Base-by-base conservation (phyloP, 805 yeast species). In the Ogataea nitratoaversa region DNA sequence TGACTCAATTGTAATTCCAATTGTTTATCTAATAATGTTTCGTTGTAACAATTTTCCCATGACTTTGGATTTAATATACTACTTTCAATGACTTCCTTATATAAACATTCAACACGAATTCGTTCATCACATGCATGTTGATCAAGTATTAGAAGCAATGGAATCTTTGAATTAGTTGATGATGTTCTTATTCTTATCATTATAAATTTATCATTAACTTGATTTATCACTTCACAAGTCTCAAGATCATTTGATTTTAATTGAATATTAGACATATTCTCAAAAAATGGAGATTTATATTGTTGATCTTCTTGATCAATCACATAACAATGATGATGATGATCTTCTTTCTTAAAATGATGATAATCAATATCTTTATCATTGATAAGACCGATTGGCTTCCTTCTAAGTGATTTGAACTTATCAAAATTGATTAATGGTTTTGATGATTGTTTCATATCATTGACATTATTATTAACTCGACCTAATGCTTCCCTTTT, bases 71-170 rank as follows among this genome's bases (percentile, higher is more conserved):
- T 19, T 2, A 33, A 5, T 13, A 40, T n/a, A 12, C 57, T 65
- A 8, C 47, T 44, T 5, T 43, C 32, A 3, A 76, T 51, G 39
- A 68, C 65, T 3, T 66, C 67, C 25, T 55, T 46, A n/a, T 76
- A 60, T 11, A 71, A 50, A 1, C 43, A 37, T 50, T 88, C 96
- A 2, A 83, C 72, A 34, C 67, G 66, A 0, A 84, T 67, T 40
- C 96, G 60, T 54, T 88, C 95, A 60, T 84, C 95, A 39, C 82
- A 77, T 0, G 95, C 95, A 65, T 88, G 96, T 52, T 87, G 96
- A 54, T 88, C 96, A 5, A 84, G 51, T 1, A 76, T 60, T 17
- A 76, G 57, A 13, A 76, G 44, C 1, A 45, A 25, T 1, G 52
- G n/a, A 2, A 36, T 33, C 1, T 37, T 14, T 8, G 19, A 30